Base-by-base conservation (phyloP, 257 asterid genomes). In the Orobanche coerulescens region DNA sequence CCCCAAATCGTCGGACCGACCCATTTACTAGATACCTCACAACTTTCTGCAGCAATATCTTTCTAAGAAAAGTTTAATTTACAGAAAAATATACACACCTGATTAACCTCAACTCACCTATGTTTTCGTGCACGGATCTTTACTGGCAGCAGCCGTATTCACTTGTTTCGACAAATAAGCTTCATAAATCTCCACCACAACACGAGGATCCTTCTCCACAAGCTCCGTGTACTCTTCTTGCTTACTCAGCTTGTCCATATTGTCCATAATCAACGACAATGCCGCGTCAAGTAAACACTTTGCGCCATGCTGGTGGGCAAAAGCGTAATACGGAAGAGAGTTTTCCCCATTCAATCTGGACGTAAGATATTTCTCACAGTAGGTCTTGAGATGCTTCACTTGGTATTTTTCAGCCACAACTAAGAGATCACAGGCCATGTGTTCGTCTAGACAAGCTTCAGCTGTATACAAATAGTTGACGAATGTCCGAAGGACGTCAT, bases 351-450 rank as follows among this genome's bases (percentile, higher is more conserved):
- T 79, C 72, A 86, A 66, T 71, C 68, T 75, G 23, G 95, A 82
- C 73, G 82, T 82, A 60, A 86, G 77, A 70, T 73, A 84, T 75
- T 86, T 89, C 74, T 82, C 95, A 14, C 96, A 89, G 59, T 80
- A 80, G 3, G 79, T 77, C 82, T 86, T 89, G 40, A 89, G 83
- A 76, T 89, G 94, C 67, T 78, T 82, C 73, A 89, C 94, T 75
- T 86, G 87, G 66, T 89, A 89, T 59, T 89, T 89, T 39, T 89
- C 96, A 26, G 89, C 95, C 79, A 89, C 66, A 25, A 84, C 81
- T 31, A 89, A 70, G 66, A 89, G 95, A 73, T 89, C 90, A 66
- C 86, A 89, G 1, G 94, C 91, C 88, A 80, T 71, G 58, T 76
- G 82, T 64, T 84, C 91, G n/a, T 86, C 95, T 0, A 86, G 90